These are phyloP conservation scores for Tulasnella sp. DNA, from an alignment of 768 basidiomycete species.

Conservation along the genomic window DNA sequence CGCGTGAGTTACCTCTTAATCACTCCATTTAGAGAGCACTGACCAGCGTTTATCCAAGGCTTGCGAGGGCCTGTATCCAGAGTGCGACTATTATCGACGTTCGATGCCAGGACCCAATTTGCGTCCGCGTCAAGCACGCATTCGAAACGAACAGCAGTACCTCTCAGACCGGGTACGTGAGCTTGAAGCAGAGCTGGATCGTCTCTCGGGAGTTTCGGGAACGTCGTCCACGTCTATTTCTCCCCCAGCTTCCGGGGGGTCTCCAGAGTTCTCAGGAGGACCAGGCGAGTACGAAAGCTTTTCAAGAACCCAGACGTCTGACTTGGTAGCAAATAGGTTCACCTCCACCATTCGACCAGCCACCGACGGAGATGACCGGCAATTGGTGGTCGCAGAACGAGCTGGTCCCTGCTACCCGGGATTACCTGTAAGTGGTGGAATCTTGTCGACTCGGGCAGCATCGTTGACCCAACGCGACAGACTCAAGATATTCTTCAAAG, in stretches of 20 bases:
- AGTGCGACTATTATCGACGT: slow-evolving; percentile 9
- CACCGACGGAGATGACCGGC: slow-evolving; percentile 14
- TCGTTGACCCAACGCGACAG: not conserved
- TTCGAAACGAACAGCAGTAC: not conserved
- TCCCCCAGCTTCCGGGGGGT: not conserved
- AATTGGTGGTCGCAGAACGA: slow-evolving; percentile 3
- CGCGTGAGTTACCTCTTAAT: not conserved
- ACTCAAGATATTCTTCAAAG: not conserved
- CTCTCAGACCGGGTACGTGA: not conserved
- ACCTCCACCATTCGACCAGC: not conserved
- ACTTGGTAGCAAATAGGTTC: not conserved
- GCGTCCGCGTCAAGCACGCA: slow-evolving; percentile 1
- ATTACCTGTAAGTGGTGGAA: slow-evolving; percentile 11
- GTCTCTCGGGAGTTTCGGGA: not conserved
- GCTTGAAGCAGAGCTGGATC: slow-evolving; percentile 7
- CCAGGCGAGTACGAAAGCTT: not conserved
- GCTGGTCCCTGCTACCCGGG: not conserved
- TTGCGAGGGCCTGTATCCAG: slow-evolving; percentile 1
- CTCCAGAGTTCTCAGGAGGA: not conserved
- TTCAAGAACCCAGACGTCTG: not conserved
- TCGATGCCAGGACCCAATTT: not conserved
- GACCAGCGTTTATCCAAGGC: not conserved
- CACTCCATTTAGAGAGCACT: not conserved
- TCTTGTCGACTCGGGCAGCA: not conserved
- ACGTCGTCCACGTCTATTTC: not conserved